Base-by-base conservation (phyloP, 805 yeast species). In the Ogataea chonburiensis region DNA sequence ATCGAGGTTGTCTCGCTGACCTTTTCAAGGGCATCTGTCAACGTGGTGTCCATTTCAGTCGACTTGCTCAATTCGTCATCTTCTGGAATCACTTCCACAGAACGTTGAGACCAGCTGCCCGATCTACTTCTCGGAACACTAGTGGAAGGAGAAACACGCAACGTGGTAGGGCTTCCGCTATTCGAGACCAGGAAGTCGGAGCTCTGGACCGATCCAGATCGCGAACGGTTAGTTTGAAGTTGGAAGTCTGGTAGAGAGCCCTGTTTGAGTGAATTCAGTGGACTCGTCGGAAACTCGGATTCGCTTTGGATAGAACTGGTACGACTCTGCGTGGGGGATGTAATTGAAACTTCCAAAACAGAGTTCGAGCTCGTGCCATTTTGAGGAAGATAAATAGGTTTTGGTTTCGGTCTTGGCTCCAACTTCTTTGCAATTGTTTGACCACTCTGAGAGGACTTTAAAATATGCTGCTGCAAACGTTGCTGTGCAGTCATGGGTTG, bases 391-490 rank as follows among this genome's bases (percentile, higher is more conserved):
- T 48, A 48, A 4, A 40, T 34, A 10, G 58, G 48, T 39, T 46
- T 45, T 18, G 41, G 38, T 26, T 47, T 51, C n/a, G 56, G 55
- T 26, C 43, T 48, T 2, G 42, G 47, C 17, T 52, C 56, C 11
- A 58, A 15, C 4, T 53, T 45, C 38, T 54, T 58, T 3, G 59
- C 49, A 19, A 49, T 48, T 20, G 62, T 41, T 19, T 52, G 52
- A 5, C 68, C 68, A 34, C 40, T 55, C 28, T 53, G 53, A 3
- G 58, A 38, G 5, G 65, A 56, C 40, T 47, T 52, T 28, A 53
- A 15, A 14, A 63, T 63, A 32, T 61, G 66, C 37, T 53, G 59
- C 28, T 63, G 67, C 15, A 63, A 40, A 33, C 67, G 47, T 35
- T 61, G 65, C 24, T 60, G 60, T 1, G 67, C 68, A 7, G 60